Percentiles rank a stretch among this genome's conserved stretches.
phyloP scores from a whole-genome alignment of 306 rosid species.

The Rosa rugosa region DNA sequence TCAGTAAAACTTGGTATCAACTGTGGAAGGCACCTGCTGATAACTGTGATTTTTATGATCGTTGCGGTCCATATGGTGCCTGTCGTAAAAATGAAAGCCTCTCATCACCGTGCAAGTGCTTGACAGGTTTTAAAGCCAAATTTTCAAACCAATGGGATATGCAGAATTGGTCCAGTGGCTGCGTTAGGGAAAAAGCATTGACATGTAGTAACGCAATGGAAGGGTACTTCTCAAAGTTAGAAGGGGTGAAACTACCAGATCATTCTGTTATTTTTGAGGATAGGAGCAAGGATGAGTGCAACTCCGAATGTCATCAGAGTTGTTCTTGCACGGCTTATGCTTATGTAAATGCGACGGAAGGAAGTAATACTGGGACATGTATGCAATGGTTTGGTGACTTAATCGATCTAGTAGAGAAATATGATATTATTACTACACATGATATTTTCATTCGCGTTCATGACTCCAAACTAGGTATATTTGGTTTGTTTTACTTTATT shows the following conservation, averaged over 20 bases:
- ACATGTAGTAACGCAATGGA: constrained; percentile 18
- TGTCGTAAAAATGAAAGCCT: neutral
- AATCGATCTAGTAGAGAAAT: neutral
- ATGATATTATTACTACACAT: too few relatives aligned
- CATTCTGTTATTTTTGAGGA: neutral
- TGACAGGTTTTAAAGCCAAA: neutral
- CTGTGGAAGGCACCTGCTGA: neutral
- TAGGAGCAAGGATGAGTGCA: too few relatives aligned
- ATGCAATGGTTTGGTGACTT: neutral
- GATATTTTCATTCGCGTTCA: too few relatives aligned
- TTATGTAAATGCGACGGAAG: constrained; percentile 1
- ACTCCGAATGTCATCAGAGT: constrained; percentile 28
- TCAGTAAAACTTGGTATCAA: too few relatives aligned
- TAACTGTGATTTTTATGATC: constrained; percentile 4
- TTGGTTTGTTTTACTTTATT: too few relatives aligned
- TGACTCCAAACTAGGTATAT: too few relatives aligned
- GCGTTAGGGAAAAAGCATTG: constrained; percentile 33
- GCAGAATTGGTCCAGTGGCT: constrained; percentile 38
- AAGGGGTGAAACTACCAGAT: neutral
- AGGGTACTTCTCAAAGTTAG: neutral
- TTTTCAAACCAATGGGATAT: neutral
- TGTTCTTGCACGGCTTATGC: constrained; percentile 68
- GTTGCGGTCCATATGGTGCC: neutral
- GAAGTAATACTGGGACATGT: neutral
- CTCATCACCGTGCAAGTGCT: constrained; percentile 1